phyloP scores from a whole-genome alignment of 2,329 filamentous ascomycete species.

The Apiospora pterosperma region DNA sequence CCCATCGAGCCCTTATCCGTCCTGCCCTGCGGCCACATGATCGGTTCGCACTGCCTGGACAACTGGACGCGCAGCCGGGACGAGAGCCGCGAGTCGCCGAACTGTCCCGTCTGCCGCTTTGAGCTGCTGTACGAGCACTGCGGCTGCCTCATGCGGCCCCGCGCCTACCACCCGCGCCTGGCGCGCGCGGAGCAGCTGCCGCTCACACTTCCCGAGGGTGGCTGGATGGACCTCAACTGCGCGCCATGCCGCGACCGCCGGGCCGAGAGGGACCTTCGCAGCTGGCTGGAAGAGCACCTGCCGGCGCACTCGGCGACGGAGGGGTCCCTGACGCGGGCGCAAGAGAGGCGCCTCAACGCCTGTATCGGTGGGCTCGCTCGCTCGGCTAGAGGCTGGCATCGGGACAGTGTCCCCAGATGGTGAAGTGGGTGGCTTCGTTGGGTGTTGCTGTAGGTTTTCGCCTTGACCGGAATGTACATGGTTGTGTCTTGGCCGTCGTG shows the following conservation, averaged over 20 bases:
- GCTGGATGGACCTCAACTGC: neutral
- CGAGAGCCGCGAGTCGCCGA: neutral
- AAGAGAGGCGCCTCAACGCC: neutral
- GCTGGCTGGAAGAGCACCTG: neutral
- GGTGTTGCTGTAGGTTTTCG: neutral
- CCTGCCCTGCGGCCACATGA: conserved; percentile 4
- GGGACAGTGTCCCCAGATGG: neutral
- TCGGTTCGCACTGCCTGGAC: conserved; percentile 3
- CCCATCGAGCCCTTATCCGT: neutral
- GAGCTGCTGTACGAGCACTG: neutral
- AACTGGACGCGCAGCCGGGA: neutral
- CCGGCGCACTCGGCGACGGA: neutral
- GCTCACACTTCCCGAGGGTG: conserved; percentile 1
- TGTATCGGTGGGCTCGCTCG: neutral
- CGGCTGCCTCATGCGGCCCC: neutral
- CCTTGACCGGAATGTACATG: neutral
- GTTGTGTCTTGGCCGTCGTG: neutral
- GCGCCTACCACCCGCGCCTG: neutral
- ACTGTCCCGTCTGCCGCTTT: conserved; percentile 1
- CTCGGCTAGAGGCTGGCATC: neutral
- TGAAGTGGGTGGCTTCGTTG: neutral
- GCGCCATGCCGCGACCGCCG: neutral
- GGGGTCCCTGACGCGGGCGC: neutral
- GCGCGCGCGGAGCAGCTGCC: neutral
- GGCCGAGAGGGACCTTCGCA: neutral